Conservation (phyloP, 2,329 filamentous ascomycete genomes). For the Byssothecium circinans region DNA sequence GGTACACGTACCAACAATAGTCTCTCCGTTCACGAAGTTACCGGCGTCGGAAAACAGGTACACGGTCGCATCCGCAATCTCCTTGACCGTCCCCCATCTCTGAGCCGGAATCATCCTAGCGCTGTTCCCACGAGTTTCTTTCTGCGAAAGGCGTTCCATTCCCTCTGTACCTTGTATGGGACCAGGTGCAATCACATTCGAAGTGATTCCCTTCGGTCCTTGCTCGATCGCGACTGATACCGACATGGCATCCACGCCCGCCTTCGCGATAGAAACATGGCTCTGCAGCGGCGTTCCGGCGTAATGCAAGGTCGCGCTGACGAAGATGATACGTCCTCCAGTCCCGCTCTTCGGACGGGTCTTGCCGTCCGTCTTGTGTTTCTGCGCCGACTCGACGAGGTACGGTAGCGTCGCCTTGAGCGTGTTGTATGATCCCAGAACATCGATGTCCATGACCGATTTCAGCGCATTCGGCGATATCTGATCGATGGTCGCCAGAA, state of each 20-base stretch:
- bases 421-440: constrained; percentile 91
- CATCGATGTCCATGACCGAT: constrained; percentile 93
- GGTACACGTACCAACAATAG: constrained; percentile 67
- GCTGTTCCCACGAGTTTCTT: constrained; percentile 31
- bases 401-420: constrained; percentile 88
- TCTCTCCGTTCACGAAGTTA: constrained; percentile 82
- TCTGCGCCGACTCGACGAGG: constrained; percentile 71
- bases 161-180: constrained; percentile 81
- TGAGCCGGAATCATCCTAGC: constrained; percentile 65
- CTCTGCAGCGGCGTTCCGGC: constrained; percentile 81
- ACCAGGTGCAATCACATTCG: constrained; percentile 86
- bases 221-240: constrained; percentile 83
- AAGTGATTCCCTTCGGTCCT: constrained; percentile 81
- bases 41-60: constrained; percentile 85
- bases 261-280: constrained; percentile 90
- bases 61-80: constrained; percentile 90
- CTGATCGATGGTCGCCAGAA: constrained; percentile 80
- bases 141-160: constrained; percentile 48
- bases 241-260: constrained; percentile 83
- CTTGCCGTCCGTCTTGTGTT: constrained; percentile 62
- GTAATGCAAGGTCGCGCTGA: constrained; percentile 91
- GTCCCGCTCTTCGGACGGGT: constrained; percentile 54
- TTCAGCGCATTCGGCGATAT: constrained; percentile 91
- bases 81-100: constrained; percentile 75
- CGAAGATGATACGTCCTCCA: constrained; percentile 83